Conservation (phyloP, 1,139 yeast genomes). For the Candida pseudocylindracea region DNA sequence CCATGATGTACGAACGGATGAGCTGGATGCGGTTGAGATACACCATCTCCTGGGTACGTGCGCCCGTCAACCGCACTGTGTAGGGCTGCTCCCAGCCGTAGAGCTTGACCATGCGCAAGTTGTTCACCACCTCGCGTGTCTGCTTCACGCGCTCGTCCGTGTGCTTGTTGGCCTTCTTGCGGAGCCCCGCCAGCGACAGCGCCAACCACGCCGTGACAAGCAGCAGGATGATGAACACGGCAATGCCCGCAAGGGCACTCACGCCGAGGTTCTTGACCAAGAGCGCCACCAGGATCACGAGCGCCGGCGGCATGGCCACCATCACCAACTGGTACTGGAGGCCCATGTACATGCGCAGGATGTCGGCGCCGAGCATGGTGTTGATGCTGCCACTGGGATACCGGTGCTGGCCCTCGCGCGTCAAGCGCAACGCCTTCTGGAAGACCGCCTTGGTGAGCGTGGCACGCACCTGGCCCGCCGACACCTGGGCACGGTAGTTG, state of each 20-base stretch:
- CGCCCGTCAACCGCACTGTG: conserved; percentile 12
- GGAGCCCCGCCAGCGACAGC: conserved; percentile 1
- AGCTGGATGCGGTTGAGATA: conserved; percentile 19
- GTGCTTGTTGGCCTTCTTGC: conserved; percentile 3
- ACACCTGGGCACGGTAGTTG: conserved; percentile 28
- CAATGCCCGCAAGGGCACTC: conserved; percentile 2
- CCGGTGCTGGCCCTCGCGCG: conserved; percentile 32
- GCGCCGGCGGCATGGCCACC: conserved; percentile 1
- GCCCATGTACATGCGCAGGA: conserved; percentile 2
- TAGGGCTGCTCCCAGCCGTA: conserved; percentile 27
- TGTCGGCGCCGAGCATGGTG: conserved; percentile 2
- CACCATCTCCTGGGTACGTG: conserved; percentile 17
- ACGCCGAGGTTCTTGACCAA: conserved; percentile 2
- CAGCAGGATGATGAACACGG: conserved; percentile 1
- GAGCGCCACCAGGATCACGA: conserved; percentile 2
- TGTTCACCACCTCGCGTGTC: conserved; percentile 20
- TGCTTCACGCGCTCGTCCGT: conserved; percentile 16
- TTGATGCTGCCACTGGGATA: conserved; percentile 15
- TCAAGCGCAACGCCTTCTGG: conserved; percentile 39
- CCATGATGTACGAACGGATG: conserved; percentile 20
- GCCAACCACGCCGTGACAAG: conserved; percentile 1
- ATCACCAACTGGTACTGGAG: conserved; percentile 1
- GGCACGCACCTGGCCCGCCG: conserved; percentile 21
- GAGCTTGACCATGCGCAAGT: conserved; percentile 20
- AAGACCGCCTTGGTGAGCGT: conserved; percentile 44